These are phyloP conservation scores for Lotmaria passim DNA, from an alignment of 208 protist genomes.

Conservation along the genomic window DNA sequence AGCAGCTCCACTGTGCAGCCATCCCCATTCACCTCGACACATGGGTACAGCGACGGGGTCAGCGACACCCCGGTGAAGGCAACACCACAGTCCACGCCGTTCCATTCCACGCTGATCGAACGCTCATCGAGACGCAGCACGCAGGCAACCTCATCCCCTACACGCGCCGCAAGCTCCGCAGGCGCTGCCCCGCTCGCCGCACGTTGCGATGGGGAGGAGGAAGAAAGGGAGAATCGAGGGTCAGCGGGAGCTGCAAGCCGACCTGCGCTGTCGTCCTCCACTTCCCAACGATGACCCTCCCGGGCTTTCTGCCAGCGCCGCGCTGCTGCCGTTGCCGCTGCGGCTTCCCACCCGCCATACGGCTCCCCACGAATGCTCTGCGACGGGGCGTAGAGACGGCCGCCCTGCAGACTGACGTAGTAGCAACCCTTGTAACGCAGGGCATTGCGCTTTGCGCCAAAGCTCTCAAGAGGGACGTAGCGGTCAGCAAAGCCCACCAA, in stretches of 20 bases:
- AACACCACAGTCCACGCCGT: conserved; percentile 54
- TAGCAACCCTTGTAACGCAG: conserved; percentile 51
- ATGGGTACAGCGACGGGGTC: conserved; percentile 49
- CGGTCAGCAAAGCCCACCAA: conserved; percentile 63
- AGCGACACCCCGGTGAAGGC: conserved; percentile 44
- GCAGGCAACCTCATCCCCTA: conserved; percentile 54
- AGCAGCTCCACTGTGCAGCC: conserved; percentile 56
- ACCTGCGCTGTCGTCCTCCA: not conserved
- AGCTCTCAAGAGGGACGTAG: conserved; percentile 56
- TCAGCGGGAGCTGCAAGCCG: not conserved
- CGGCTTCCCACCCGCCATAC: conserved; percentile 5
- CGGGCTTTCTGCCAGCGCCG: conserved; percentile 14
- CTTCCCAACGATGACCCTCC: no score
- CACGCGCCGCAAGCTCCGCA: conserved; percentile 15
- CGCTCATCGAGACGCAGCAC: conserved; percentile 28
- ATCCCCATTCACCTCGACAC: conserved; percentile 53
- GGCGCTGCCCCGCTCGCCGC: not conserved
- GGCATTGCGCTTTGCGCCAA: conserved; percentile 45
- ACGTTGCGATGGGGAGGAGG: not conserved
- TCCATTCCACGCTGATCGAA: conserved; percentile 43
- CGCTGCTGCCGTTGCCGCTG: conserved; percentile 11
- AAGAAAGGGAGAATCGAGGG: not conserved
- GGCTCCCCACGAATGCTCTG: conserved; percentile 12
- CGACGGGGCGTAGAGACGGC: conserved; percentile 41
- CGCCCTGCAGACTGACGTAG: conserved; percentile 46